Percentiles rank a stretch among this genome's conserved stretches.
phyloP scores from a whole-genome alignment of 192 early-diverging fungal species.

The Pecoramyces ruminantium region DNA sequence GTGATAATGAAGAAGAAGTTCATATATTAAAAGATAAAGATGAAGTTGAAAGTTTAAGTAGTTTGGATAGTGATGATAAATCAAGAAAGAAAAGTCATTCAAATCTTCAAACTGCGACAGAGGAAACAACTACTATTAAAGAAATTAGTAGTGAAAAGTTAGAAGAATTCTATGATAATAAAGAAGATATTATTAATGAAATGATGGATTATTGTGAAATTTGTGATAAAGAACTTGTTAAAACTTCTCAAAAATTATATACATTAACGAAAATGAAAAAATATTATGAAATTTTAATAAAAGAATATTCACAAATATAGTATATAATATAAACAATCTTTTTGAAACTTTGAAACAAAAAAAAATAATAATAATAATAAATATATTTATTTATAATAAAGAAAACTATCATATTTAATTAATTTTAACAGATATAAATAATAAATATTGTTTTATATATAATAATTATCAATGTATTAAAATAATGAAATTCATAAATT shows the following conservation, averaged over 20 bases:
- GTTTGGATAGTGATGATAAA: neutral
- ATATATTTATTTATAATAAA: no score
- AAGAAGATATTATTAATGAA: neutral
- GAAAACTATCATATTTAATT: no score
- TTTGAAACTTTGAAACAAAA: neutral
- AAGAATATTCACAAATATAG: neutral
- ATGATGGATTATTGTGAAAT: neutral
- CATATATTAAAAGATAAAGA: neutral
- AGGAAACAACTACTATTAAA: neutral
- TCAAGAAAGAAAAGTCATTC: neutral
- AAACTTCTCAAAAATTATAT: neutral
- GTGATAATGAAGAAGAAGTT: neutral
- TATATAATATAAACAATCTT: neutral
- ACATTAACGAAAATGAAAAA: neutral
- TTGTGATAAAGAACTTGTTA: neutral
- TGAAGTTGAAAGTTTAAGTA: neutral
- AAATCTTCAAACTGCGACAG: neutral
- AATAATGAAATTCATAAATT: no score
- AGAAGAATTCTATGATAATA: neutral
- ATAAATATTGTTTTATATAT: no score
- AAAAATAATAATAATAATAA: neutral
- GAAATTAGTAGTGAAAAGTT: neutral
- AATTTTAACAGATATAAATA: no score
- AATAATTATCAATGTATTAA: no score
- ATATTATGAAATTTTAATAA: neutral